These are phyloP conservation scores for Quambalaria eucalypti DNA, from an alignment of 1,284 basidiomycete genomes.

Conservation along the genomic window DNA sequence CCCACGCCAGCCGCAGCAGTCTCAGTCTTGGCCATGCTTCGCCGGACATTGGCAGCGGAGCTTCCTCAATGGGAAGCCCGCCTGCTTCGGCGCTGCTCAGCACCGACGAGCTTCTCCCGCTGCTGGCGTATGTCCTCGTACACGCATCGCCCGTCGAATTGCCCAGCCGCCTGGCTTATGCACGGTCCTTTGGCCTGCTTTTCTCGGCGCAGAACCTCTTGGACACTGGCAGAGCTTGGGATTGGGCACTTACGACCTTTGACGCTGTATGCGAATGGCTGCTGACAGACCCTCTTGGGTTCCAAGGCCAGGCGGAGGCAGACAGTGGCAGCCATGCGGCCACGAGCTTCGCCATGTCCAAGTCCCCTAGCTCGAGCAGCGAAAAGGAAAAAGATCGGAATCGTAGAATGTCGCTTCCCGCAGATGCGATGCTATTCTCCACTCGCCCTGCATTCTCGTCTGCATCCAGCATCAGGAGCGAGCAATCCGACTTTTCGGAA, in stretches of 20 bases:
- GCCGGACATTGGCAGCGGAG: too few relatives aligned
- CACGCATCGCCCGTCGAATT: neutral
- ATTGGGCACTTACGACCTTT: neutral
- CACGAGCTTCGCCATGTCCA: neutral
- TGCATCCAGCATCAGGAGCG: neutral
- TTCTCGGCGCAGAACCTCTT: neutral
- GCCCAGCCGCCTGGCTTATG: neutral
- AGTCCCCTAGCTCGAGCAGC: neutral
- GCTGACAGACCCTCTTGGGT: neutral
- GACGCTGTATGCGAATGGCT: neutral
- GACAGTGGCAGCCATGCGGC: neutral
- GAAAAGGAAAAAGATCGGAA: neutral
- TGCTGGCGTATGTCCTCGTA: neutral
- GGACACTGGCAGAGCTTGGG: too few relatives aligned
- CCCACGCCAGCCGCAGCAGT: too few relatives aligned
- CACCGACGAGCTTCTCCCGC: neutral
- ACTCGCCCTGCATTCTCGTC: neutral
- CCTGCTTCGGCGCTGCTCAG: neutral
- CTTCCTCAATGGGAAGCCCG: too few relatives aligned
- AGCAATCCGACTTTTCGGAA: neutral
- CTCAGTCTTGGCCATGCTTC: neutral
- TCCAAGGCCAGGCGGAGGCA: neutral
- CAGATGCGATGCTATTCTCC: neutral
- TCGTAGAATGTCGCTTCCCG: neutral
- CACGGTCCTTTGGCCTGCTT: neutral